Percentiles rank a stretch among this genome's conserved stretches.
Evolutionary conservation across 805 yeast genomes (phyloP).

Genomic region (Jamesozyma jinghongensis): DNA sequence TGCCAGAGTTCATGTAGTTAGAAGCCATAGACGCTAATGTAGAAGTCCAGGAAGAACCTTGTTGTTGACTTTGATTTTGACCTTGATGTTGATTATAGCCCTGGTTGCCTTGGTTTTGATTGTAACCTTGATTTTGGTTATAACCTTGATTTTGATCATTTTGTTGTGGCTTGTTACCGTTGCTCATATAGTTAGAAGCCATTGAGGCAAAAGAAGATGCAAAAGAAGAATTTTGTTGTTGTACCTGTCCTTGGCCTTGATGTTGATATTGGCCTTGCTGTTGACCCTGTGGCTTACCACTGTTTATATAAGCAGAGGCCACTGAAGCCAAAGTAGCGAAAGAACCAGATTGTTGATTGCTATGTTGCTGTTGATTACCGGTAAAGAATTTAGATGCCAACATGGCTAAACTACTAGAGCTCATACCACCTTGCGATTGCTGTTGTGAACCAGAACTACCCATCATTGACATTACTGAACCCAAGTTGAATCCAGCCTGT

Average conservation of each 20-base stretch:
- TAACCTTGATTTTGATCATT: neutral
- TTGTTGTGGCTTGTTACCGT: neutral
- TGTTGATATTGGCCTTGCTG: constrained; percentile 1
- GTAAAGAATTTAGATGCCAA: constrained; percentile 23
- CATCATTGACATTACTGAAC: constrained; percentile 19
- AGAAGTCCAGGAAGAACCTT: constrained; percentile 6
- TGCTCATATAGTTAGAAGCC: constrained; percentile 7
- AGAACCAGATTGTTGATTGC: constrained; percentile 7
- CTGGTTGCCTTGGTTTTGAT: constrained; percentile 1
- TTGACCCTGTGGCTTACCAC: constrained; percentile 1
- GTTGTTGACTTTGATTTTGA: constrained; percentile 3
- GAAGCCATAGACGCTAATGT: constrained; percentile 16
- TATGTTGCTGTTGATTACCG: constrained; percentile 6
- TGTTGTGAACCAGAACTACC: constrained; percentile 7
- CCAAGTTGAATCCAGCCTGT: constrained; percentile 10
- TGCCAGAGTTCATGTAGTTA: no score
- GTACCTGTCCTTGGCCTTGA: constrained; percentile 2
- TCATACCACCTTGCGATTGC: constrained; percentile 13
- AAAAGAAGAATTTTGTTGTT: constrained; percentile 1
- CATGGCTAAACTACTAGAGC: constrained; percentile 16
- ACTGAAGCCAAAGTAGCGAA: constrained; percentile 16
- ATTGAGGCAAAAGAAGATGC: constrained; percentile 13
- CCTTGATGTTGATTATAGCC: neutral
- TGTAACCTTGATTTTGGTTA: neutral
- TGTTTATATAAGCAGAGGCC: constrained; percentile 12